Evolutionary conservation across 306 rosid species (phyloP), one percentile per base, ranked within the genome.

Genomic region (Parietaria judaica): DNA sequence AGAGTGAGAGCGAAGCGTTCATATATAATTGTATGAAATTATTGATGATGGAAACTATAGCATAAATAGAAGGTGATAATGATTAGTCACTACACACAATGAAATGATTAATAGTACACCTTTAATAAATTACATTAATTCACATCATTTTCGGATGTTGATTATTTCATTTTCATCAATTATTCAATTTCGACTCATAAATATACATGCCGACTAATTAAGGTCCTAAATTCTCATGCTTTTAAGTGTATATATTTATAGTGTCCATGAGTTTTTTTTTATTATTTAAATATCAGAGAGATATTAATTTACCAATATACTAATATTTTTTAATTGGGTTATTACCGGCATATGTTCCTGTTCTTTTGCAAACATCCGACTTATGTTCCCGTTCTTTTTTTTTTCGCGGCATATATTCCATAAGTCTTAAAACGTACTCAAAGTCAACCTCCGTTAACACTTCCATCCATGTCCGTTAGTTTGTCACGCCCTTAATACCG

Each of bases 131-230:
- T 60, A 43, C 5, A 43, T 37, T 48, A 23, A 7, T 62, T 47
- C 55, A 62, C 34, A 49, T 62, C 56, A 10, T 49, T 62, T 46
- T 48, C 66, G 14, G 66, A 62, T 7, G 45, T 46, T 61, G 66
- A 62, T 62, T 11, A 11, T 46, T 47, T 16, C 44, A 60, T 51
- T 46, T 61, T 51, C 23, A 11, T 61, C 31, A 17, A 23, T 46
- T 45, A 37, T 61, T 61, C 62, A 45, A 12, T 44, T 43, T 38
- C 34, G 13, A 16, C 11, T 59, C n/a, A 59, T 10, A 17, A 41
- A 11, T 16, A 13, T 12, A 5, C 45, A 4, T 60, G 51, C 64
- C 53, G 53, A 60, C 64, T 44, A 12, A 7, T 15, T 60, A 15
- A 10, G 51, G 34, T 3, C 50, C 31, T 23, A 23, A 23, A 23